Evolutionary conservation across 78 protist species (phyloP).

Genomic region (Emiliania huxleyi): DNA sequence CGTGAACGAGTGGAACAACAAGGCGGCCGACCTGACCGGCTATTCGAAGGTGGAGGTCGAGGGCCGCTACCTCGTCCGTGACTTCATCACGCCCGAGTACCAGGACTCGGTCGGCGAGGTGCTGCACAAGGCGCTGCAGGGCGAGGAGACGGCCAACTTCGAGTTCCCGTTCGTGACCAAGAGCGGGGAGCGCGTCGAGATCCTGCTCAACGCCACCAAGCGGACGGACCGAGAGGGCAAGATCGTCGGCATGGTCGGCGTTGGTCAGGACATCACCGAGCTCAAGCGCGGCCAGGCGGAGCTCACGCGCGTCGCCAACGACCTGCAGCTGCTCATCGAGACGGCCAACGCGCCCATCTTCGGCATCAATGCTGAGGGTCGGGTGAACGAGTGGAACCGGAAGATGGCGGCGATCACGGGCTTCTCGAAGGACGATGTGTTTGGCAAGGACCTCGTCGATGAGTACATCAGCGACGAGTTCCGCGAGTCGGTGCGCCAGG

Average conservation of each 20-base stretch:
- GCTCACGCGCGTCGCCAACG: no score
- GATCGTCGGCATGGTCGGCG: constrained; percentile 13
- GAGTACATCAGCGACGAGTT: background rate
- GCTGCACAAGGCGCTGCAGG: background rate
- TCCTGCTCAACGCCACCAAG: background rate
- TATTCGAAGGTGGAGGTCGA: background rate
- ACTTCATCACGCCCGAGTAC: background rate
- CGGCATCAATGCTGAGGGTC: background rate
- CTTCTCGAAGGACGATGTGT: background rate
- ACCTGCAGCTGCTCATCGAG: no score
- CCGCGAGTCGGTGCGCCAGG: no score
- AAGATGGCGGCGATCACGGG: background rate
- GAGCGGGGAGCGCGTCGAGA: background rate
- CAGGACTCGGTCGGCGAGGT: no score
- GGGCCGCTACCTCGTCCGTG: background rate
- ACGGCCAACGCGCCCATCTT: constrained; percentile 34
- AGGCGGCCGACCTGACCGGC: background rate
- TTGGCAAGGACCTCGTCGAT: background rate
- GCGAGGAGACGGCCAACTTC: background rate
- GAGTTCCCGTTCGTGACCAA: background rate
- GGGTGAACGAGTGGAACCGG: constrained; percentile 2
- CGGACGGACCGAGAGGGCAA: background rate
- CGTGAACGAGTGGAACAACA: background rate
- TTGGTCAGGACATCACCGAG: no score
- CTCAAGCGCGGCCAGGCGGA: no score